Conservation (phyloP, 169 alveolate genomes). For the Neospora caninum region DNA sequence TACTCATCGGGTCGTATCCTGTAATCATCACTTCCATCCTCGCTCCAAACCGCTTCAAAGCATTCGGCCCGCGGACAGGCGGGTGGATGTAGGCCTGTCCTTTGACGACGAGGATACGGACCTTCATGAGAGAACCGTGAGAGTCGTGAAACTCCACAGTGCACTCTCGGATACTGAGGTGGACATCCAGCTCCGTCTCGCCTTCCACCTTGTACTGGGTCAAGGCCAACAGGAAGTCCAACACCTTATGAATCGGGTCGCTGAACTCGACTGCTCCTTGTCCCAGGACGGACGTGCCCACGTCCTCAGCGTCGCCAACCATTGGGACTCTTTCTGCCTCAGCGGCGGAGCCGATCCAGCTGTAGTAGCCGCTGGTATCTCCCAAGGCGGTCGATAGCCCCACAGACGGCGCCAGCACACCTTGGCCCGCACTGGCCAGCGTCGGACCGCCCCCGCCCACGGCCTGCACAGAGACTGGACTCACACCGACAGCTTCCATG, state of each 20-base stretch:
- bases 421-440: neutral
- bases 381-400: neutral
- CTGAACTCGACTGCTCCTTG: constrained; percentile 46
- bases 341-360: neutral
- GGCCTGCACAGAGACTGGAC: neutral
- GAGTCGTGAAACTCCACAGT: constrained; percentile 63
- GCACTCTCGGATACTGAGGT: constrained; percentile 33
- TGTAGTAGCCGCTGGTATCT: neutral
- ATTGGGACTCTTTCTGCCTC: neutral
- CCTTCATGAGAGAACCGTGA: constrained; percentile 62
- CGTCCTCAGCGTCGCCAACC: constrained; percentile 13
- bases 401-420: neutral
- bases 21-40: constrained; percentile 61
- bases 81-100: constrained; percentile 63
- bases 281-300: constrained; percentile 34
- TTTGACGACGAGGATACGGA: constrained; percentile 49
- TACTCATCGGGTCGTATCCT: constrained; percentile 68
- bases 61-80: constrained; percentile 43
- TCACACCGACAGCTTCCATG: constrained; percentile 23
- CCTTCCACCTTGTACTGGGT: constrained; percentile 47
- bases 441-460: constrained; percentile 18
- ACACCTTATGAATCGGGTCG: constrained; percentile 37
- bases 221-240: constrained; percentile 45
- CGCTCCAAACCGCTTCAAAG: constrained; percentile 53
- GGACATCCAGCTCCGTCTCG: constrained; percentile 54